Conservation (phyloP, 2,329 filamentous ascomycete genomes). For the Trichoderma afroharzianum region DNA sequence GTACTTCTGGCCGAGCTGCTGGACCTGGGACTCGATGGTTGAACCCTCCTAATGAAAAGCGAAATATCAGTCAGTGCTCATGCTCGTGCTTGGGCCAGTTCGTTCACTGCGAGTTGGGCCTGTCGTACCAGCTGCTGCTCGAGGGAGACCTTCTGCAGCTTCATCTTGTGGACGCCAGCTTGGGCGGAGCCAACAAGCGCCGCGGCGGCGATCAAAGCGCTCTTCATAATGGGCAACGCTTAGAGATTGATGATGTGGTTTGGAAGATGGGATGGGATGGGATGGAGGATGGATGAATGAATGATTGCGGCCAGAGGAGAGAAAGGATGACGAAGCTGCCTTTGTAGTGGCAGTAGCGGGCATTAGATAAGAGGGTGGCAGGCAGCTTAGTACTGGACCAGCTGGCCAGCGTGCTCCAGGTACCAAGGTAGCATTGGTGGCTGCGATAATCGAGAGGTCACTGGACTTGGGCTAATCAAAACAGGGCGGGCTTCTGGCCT, state of each 20-base stretch:
- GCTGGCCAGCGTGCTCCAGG: neutral
- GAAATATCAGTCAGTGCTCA: neutral
- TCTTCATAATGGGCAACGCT: slow-evolving; percentile 69
- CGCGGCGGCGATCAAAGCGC: slow-evolving; percentile 72
- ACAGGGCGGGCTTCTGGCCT: neutral
- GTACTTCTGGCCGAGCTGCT: slow-evolving; percentile 91
- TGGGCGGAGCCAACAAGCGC: slow-evolving; percentile 78
- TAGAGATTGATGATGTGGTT: slow-evolving; percentile 1
- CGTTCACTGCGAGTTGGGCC: neutral
- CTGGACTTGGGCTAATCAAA: slow-evolving; percentile 10
- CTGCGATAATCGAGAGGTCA: slow-evolving; percentile 9
- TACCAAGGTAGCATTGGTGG: slow-evolving; percentile 1
- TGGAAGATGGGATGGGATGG: neutral
- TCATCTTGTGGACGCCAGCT: slow-evolving; percentile 90
- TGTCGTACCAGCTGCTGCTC: slow-evolving; percentile 81
- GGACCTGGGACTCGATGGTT: slow-evolving; percentile 77
- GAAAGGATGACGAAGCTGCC: slow-evolving; percentile 6
- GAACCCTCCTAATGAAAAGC: slow-evolving; percentile 59
- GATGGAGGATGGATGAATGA: neutral
- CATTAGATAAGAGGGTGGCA: slow-evolving; percentile 3
- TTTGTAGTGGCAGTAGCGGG: slow-evolving; percentile 8
- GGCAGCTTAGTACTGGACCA: neutral
- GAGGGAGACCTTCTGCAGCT: slow-evolving; percentile 93
- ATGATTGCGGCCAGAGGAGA: neutral
- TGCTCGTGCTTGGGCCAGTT: slow-evolving; percentile 17